Base-by-base conservation (phyloP, 352 stramenopile species). In the Pythium guiyangense region DNA sequence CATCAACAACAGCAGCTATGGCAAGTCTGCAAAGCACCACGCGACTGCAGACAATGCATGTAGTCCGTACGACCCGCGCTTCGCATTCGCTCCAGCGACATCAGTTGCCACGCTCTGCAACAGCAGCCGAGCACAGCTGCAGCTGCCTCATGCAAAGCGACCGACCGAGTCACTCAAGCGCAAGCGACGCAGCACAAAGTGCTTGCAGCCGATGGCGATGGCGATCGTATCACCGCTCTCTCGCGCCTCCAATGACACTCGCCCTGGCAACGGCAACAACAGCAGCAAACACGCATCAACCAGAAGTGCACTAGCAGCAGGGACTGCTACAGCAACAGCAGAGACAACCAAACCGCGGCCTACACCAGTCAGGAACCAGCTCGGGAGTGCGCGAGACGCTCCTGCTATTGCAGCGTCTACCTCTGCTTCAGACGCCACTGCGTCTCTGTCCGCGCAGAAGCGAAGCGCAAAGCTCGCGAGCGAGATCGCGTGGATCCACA, bases 401-500 rank as follows among this genome's bases (percentile, higher is more conserved):
- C 18, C 18, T 1, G 56, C 17, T 26, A 56, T 6, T 37, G 26
- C 17, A 20, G 14, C 37, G 11, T 20, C 14, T 43, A 6, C 37
- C 6, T 3, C 37, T n/a, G 17, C 14, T 43, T 3, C 12, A 43
- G 14, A 4, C 14, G 37, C 37, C 12, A 42, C 9, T 42, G 37
- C 37, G 14, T 12, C 31, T 37, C 31, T 37, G 6, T 37, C 31
- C 2, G 12, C 31, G 5, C 31, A 12, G 31, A 37, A 37, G 54
- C 53, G 34, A 43, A 54, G n/a, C 6, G 31, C 22, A n/a, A 53
- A 68, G n/a, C 56, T 88, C 14, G 52, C 63, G 14, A 43, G 35
- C 27, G 71, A 89, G 56, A 70, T 89, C 34, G 60, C 79, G 60
- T 87, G 79, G 76, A 89, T 89, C 56, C 74, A 84, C 27, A 45